These are phyloP conservation scores for Endogone sp. DNA, from an alignment of 192 early-diverging fungal species.

Conservation along the genomic window DNA sequence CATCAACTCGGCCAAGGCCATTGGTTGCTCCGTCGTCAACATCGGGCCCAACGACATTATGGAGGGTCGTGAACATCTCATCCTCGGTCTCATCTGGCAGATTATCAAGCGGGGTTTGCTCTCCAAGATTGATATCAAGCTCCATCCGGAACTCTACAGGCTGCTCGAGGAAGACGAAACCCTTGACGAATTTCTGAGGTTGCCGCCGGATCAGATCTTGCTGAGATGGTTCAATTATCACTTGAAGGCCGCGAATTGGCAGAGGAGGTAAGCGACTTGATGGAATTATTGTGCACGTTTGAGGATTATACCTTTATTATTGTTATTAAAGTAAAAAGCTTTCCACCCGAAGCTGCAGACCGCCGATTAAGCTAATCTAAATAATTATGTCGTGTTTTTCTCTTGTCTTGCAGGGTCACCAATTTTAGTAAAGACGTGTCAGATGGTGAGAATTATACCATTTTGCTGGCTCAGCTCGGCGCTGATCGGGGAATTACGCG, in stretches of 20 bases:
- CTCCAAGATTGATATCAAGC: conserved; percentile 96
- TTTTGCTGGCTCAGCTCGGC: conserved; percentile 89
- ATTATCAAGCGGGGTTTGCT: conserved; percentile 98
- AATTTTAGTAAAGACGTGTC: conserved; percentile 94
- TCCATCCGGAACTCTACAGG: conserved; percentile 96
- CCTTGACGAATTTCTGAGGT: conserved; percentile 89
- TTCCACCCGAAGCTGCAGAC: too few species aligned
- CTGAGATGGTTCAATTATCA: conserved; percentile 99
- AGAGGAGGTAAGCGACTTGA: conserved; percentile 46
- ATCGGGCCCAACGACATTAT: conserved; percentile 97
- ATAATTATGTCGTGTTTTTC: too few species aligned
- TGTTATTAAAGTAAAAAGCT: background rate
- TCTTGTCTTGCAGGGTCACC: conserved; percentile 51
- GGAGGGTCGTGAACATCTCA: conserved; percentile 94
- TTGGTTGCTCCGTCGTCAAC: conserved; percentile 97
- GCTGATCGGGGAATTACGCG: conserved; percentile 72
- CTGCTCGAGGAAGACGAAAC: conserved; percentile 91
- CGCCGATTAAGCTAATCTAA: too few species aligned
- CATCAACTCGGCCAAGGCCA: conserved; percentile 98
- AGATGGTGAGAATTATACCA: conserved; percentile 94
- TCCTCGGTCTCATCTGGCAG: conserved; percentile 98
- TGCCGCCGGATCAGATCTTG: conserved; percentile 95
- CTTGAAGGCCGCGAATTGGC: conserved; percentile 88
- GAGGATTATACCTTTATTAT: background rate
- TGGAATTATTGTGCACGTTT: background rate